phyloP scores from a whole-genome alignment of 345 rosid genomes.

The Citrus glauca region DNA sequence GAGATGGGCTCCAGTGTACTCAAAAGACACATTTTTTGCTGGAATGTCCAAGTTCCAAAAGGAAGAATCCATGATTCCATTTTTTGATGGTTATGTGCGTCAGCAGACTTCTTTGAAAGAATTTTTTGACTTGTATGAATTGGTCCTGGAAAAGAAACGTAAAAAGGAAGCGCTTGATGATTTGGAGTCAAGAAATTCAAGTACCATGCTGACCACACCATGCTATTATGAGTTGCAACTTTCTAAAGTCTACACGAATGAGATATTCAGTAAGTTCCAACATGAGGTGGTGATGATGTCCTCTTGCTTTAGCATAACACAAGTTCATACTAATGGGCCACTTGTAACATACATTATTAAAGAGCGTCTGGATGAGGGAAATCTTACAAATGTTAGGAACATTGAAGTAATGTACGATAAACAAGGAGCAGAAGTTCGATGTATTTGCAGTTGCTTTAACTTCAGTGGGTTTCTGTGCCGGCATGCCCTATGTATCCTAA shows the following conservation, averaged over 20 bases:
- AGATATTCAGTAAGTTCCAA: conserved; percentile 71
- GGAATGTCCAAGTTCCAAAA: conserved; percentile 44
- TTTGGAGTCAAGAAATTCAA: conserved; percentile 43
- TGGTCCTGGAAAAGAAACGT: conserved; percentile 50
- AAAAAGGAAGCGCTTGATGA: conserved; percentile 55
- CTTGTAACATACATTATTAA: conserved; percentile 51
- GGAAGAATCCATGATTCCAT: conserved; percentile 41
- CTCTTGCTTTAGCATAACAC: conserved; percentile 56
- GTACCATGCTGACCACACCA: conserved; percentile 49
- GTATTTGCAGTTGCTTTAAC: conserved; percentile 75
- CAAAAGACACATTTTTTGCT: conserved; percentile 69
- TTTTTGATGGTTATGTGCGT: conserved; percentile 60
- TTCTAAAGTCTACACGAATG: conserved; percentile 64
- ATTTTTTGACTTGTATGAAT: conserved; percentile 56
- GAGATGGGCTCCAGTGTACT: conserved; percentile 79
- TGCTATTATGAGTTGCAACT: conserved; percentile 75
- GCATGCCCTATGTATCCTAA: conserved; percentile 55
- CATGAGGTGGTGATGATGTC: conserved; percentile 69
- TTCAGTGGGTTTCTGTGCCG: conserved; percentile 78
- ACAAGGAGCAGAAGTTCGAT: conserved; percentile 56
- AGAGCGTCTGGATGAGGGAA: conserved; percentile 53
- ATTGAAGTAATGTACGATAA: conserved; percentile 67
- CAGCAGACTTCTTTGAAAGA: conserved; percentile 64
- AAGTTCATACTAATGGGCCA: conserved; percentile 52
- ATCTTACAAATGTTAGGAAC: conserved; percentile 37